Evolutionary conservation across 768 basidiomycete genomes (phyloP).

Genomic region (Arthromyces matolae): DNA sequence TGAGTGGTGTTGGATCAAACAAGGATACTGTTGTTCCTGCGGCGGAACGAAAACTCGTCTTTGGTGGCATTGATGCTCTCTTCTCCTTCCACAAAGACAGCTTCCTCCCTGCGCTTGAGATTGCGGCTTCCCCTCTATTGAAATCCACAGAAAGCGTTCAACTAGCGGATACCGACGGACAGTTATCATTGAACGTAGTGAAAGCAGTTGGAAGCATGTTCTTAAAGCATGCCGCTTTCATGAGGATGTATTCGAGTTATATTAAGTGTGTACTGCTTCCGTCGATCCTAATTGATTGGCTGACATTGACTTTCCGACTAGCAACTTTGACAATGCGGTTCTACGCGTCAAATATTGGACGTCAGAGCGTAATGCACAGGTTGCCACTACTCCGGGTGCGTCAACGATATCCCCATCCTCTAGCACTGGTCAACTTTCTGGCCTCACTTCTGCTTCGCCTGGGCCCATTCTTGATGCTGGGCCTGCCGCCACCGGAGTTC

Average conservation of each 20-base stretch:
- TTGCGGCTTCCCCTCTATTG: constrained; percentile 68
- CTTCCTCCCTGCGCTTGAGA: constrained; percentile 88
- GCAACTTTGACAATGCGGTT: constrained; percentile 92
- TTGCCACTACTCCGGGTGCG: constrained; percentile 33
- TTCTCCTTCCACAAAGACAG: constrained; percentile 91
- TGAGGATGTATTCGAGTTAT: constrained; percentile 98
- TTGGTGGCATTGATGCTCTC: constrained; percentile 84
- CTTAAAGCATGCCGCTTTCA: constrained; percentile 91
- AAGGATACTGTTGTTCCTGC: constrained; percentile 86
- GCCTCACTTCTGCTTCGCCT: constrained; percentile 53
- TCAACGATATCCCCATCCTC: constrained; percentile 54
- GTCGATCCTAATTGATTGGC: constrained; percentile 5
- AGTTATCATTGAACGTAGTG: constrained; percentile 69
- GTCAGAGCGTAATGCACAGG: constrained; percentile 45
- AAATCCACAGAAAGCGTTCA: constrained; percentile 39
- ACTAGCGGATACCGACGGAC: constrained; percentile 65
- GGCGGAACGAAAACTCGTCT: constrained; percentile 86
- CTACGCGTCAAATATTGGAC: constrained; percentile 87
- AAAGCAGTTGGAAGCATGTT: constrained; percentile 86
- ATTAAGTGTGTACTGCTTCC: constrained; percentile 82
- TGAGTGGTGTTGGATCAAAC: constrained; percentile 64
- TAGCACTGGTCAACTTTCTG: constrained; percentile 59
- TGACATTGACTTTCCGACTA: constrained; percentile 24
- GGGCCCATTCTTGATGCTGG: constrained; percentile 37
- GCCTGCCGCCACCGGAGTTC: constrained; percentile 39